Percentiles rank a stretch among this genome's conserved stretches.
Conservation (phyloP, 2,329 filamentous ascomycete species). For the Cercospora canescens region DNA sequence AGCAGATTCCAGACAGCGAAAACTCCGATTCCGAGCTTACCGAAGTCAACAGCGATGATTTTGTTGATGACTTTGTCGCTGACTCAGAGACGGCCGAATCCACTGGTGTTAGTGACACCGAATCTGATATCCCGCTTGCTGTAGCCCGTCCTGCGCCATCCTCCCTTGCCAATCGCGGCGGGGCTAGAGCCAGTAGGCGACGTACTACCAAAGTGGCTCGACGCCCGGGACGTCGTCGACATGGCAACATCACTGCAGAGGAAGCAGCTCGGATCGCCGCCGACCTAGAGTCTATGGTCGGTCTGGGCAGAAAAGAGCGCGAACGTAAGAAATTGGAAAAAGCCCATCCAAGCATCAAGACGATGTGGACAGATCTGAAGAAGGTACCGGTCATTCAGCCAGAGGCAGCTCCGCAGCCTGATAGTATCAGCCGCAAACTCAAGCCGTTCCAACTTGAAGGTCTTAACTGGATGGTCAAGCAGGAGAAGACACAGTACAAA, state of each 20-base stretch:
- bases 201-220: slow-evolving; percentile 8
- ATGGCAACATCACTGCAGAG: slow-evolving; percentile 29
- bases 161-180: slow-evolving; percentile 3
- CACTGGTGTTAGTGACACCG: slow-evolving; percentile 33
- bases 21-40: slow-evolving; percentile 22
- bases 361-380: slow-evolving; percentile 82
- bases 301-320: slow-evolving; percentile 32
- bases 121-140: slow-evolving; percentile 33
- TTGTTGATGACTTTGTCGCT: slow-evolving; percentile 31
- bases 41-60: slow-evolving; percentile 31
- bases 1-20: slow-evolving; percentile 43
- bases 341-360: slow-evolving; percentile 74
- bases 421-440: slow-evolving; percentile 75
- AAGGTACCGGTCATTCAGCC: slow-evolving; percentile 66
- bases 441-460: slow-evolving; percentile 95
- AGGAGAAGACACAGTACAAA: slow-evolving; percentile 82
- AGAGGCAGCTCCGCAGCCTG: slow-evolving; percentile 68
- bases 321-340: slow-evolving; percentile 70
- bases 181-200: slow-evolving; percentile 8
- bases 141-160: slow-evolving; percentile 10
- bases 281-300: slow-evolving; percentile 18
- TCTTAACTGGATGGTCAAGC: slow-evolving; percentile 88
- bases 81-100: slow-evolving; percentile 36
- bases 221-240: slow-evolving; percentile 19
- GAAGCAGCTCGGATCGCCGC: slow-evolving; percentile 16